Conservation (phyloP, 1,284 basidiomycete species). For the Sphaerobolus stellatus region DNA sequence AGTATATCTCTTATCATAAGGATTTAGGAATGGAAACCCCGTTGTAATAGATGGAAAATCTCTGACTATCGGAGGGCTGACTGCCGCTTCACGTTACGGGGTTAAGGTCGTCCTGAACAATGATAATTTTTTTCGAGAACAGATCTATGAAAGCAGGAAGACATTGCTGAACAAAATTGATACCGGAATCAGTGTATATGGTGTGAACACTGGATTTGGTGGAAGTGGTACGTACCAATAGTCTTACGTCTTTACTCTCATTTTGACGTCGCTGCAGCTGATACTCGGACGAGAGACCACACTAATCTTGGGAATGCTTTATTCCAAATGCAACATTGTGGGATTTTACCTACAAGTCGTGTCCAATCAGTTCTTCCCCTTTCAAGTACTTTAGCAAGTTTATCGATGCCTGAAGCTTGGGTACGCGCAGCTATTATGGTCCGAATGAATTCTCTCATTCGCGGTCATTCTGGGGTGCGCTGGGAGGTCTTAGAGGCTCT, state of each 20-base stretch:
- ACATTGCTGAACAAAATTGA: too few species aligned
- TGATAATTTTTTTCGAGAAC: too few species aligned
- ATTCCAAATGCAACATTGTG: conserved; percentile 75
- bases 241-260: not conserved
- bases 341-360: conserved; percentile 44
- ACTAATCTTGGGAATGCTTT: conserved; percentile 71
- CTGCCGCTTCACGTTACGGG: too few species aligned
- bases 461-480: conserved; percentile 86
- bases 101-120: too few species aligned
- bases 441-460: conserved; percentile 82
- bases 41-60: too few species aligned
- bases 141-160: too few species aligned
- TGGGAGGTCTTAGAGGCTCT: conserved; percentile 81
- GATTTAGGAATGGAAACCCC: too few species aligned
- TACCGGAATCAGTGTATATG: conserved; percentile 83
- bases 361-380: conserved; percentile 54
- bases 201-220: conserved; percentile 81
- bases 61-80: too few species aligned
- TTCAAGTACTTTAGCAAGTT: conserved; percentile 54
- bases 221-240: conserved; percentile 55
- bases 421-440: conserved; percentile 84
- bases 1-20: too few species aligned
- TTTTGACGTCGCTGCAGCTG: conserved; percentile 40
- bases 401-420: conserved; percentile 83
- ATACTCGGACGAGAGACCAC: conserved; percentile 70